Evolutionary conservation across 768 basidiomycete genomes (phyloP).

Genomic region (Suillus decipiens): DNA sequence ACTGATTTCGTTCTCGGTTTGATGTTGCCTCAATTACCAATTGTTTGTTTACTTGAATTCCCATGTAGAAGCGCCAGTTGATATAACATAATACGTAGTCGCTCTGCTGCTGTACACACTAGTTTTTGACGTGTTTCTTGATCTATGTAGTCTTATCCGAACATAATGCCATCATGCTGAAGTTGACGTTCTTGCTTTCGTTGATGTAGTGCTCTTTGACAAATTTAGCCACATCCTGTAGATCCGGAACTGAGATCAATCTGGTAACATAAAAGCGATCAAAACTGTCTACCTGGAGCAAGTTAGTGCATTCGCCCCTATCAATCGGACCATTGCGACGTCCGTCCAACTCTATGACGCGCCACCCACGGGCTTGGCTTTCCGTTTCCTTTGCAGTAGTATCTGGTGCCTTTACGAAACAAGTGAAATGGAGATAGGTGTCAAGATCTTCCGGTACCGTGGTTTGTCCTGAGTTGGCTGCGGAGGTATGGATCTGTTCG

Average conservation of each 20-base stretch:
- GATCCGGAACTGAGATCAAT: conserved; percentile 6
- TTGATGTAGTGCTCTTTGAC: conserved; percentile 46
- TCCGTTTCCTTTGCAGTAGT: conserved; percentile 23
- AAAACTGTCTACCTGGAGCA: conserved; percentile 50
- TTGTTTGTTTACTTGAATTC: not conserved
- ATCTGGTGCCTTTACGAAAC: conserved; percentile 74
- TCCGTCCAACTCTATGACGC: conserved; percentile 87
- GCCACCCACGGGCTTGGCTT: conserved; percentile 31
- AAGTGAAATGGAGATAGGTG: conserved; percentile 84
- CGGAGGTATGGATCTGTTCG: conserved; percentile 71
- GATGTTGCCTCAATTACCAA: not conserved
- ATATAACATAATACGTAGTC: not conserved
- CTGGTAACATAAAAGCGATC: not conserved
- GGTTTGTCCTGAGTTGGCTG: conserved; percentile 71
- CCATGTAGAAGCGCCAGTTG: not conserved
- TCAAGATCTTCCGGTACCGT: conserved; percentile 61
- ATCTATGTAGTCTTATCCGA: conserved; percentile 24
- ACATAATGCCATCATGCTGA: conserved; percentile 52
- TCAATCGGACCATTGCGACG: conserved; percentile 78
- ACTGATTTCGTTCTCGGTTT: not conserved
- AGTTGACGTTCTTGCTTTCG: conserved; percentile 39
- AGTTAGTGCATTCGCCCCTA: conserved; percentile 59
- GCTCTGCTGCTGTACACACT: conserved; percentile 1
- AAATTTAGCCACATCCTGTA: conserved; percentile 47
- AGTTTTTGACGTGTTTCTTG: not conserved